Evolutionary conservation across 805 yeast species (phyloP), one percentile per base, ranked within the genome.

Genomic region (Hanseniaspora pseudoguilliermondii): DNA sequence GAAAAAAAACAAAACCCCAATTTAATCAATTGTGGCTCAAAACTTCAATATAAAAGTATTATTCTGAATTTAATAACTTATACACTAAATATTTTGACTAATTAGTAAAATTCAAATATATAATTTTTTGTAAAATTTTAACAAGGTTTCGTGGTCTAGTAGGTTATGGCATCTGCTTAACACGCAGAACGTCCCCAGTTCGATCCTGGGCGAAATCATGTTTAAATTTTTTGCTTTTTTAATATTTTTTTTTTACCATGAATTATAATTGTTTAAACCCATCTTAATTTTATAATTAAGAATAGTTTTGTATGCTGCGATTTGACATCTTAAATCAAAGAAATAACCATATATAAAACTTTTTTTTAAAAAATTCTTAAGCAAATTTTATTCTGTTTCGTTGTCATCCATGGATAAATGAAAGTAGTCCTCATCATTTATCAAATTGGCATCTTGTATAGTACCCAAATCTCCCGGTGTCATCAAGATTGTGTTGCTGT

Each of bases 141-240:
- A 36, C 36, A 27, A 20, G 43, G 42, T 48, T 48, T 48, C 51
- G 42, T 48, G 43, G 43, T 48, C 96, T 89, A 89, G 96, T 89
- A 75, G 96, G 96, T 89, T 82, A 90, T 90, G 96, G 95, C 96
- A 86, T 86, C 93, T 89, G 96, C 96, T 87, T 90, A 88, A 90
- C 97, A 90, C 96, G 96, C 96, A 88, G 93, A 86, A 86, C 89
- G 97, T 91, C 97, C 96, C 97, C 96, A 89, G 97, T 91, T 91
- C 97, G 96, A 91, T 88, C 97, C 97, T 90, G 97, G 97, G 97
- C 89, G 85, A 83, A 44, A 44, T 44, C 48, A 44, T 32, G 25
- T 23, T 23, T 23, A 3, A 23, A 23, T 23, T 23, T 23, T 23
- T 23, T 23, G 25, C 25, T 23, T 23, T 23, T 5, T 23, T 5